Percentiles rank a stretch among this genome's conserved stretches.
Conservation (phyloP, 345 rosid species). For the Camelina neglecta region DNA sequence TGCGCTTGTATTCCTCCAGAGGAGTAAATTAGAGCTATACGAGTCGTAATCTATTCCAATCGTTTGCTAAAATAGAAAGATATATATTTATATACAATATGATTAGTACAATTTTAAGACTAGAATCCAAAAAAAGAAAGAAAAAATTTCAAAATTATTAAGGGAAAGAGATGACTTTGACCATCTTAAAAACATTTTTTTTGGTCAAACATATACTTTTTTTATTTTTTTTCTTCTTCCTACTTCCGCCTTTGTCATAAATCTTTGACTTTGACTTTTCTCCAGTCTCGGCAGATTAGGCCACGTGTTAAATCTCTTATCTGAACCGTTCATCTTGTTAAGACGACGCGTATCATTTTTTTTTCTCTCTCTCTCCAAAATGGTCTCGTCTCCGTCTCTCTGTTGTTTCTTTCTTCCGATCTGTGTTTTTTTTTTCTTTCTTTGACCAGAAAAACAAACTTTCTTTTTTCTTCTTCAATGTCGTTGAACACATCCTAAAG, state of each 20-base stretch:
- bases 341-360: constrained; percentile 31
- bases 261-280: constrained; percentile 41
- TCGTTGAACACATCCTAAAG: constrained; percentile 30
- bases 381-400: constrained; percentile 38
- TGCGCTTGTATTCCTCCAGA: background rate
- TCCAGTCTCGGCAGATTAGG: constrained; percentile 4
- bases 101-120: constrained; percentile 1
- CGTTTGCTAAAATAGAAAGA: too few relatives aligned
- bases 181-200: background rate
- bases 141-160: background rate
- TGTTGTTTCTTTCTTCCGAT: constrained; percentile 28
- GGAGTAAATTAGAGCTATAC: background rate
- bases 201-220: constrained; percentile 26
- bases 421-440: constrained; percentile 30
- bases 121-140: background rate
- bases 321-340: constrained; percentile 21
- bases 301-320: constrained; percentile 26
- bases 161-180: constrained; percentile 23
- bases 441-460: constrained; percentile 31
- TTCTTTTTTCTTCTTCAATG: constrained; percentile 24
- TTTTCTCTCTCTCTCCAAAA: background rate
- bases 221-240: too few relatives aligned
- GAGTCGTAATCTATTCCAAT: too few relatives aligned
- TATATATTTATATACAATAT: background rate
- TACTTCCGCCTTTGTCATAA: constrained; percentile 21